Evolutionary conservation across 2,329 filamentous ascomycete genomes (phyloP).

Genomic region (Pyrenophora seminiperda): DNA sequence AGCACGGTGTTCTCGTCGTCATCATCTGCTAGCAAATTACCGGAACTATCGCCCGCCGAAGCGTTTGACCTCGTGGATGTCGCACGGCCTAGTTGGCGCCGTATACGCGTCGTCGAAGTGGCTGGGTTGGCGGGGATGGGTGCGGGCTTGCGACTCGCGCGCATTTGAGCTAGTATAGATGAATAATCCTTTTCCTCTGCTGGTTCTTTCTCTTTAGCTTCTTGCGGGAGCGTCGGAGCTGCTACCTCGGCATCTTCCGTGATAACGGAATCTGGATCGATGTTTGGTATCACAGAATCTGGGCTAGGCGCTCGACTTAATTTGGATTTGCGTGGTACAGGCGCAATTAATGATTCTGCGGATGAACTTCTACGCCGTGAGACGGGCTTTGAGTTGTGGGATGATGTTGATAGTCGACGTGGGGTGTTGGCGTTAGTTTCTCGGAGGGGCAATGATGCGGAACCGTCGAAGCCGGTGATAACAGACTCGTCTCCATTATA

Average conservation of each 20-base stretch:
- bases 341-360: slow-evolving; percentile 27
- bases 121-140: slow-evolving; percentile 27
- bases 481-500: slow-evolving; percentile 19
- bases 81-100: slow-evolving; percentile 41
- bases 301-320: slow-evolving; percentile 21
- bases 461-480: slow-evolving; percentile 27
- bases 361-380: slow-evolving; percentile 26
- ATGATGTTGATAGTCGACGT: slow-evolving; percentile 39
- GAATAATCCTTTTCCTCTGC: slow-evolving; percentile 40
- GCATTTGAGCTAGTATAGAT: slow-evolving; percentile 36
- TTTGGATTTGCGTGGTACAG: slow-evolving; percentile 19
- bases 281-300: slow-evolving; percentile 24
- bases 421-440: slow-evolving; percentile 40
- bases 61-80: slow-evolving; percentile 37
- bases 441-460: slow-evolving; percentile 33
- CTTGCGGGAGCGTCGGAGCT: slow-evolving; percentile 12
- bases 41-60: slow-evolving; percentile 37
- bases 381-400: slow-evolving; percentile 24
- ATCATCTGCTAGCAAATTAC: slow-evolving; percentile 24
- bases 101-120: slow-evolving; percentile 26
- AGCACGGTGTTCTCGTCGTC: slow-evolving; percentile 25
- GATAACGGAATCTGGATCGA: slow-evolving; percentile 26
- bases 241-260: slow-evolving; percentile 20
- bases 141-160: slow-evolving; percentile 37
- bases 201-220: slow-evolving; percentile 16